Percentiles rank a stretch among this genome's conserved stretches.
These are phyloP conservation scores for Glutinoglossum americanum DNA, from an alignment of 495 filamentous ascomycete genomes.

Conservation along the genomic window DNA sequence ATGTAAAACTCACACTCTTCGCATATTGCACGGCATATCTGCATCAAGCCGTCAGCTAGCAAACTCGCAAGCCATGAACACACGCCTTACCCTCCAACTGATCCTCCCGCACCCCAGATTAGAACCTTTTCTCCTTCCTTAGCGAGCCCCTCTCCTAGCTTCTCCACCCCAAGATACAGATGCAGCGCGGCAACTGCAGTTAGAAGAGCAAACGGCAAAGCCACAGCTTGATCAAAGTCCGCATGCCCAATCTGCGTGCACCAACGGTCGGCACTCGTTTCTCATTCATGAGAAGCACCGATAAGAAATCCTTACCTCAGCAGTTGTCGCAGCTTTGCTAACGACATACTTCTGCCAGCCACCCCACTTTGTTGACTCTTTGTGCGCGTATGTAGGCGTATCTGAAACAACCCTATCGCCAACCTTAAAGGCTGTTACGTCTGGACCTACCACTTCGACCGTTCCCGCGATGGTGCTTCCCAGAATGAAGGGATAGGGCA, in stretches of 20 bases:
- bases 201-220: conserved; percentile 9
- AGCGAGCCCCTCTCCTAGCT: conserved; percentile 4
- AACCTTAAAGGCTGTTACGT: conserved; percentile 2
- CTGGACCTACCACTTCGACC: conserved; percentile 7
- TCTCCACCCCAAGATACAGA: conserved; percentile 7
- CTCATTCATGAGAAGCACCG: too few relatives aligned
- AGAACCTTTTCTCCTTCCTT: conserved; percentile 7
- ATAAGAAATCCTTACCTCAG: not conserved
- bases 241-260: not conserved
- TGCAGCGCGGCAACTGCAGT: conserved; percentile 10
- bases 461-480: conserved; percentile 9
- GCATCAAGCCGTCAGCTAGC: not conserved
- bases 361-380: conserved; percentile 5
- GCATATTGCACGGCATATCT: conserved; percentile 4
- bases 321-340: not conserved
- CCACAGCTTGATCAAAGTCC: conserved; percentile 9
- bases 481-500: conserved; percentile 8
- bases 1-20: conserved; percentile 7
- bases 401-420: conserved; percentile 12
- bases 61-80: conserved; percentile 8
- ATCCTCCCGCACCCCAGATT: conserved; percentile 7
- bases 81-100: conserved; percentile 8
- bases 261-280: too few relatives aligned
- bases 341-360: conserved; percentile 9
- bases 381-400: conserved; percentile 7